Base-by-base conservation (phyloP, 768 basidiomycete species). In the Mycena venus region DNA sequence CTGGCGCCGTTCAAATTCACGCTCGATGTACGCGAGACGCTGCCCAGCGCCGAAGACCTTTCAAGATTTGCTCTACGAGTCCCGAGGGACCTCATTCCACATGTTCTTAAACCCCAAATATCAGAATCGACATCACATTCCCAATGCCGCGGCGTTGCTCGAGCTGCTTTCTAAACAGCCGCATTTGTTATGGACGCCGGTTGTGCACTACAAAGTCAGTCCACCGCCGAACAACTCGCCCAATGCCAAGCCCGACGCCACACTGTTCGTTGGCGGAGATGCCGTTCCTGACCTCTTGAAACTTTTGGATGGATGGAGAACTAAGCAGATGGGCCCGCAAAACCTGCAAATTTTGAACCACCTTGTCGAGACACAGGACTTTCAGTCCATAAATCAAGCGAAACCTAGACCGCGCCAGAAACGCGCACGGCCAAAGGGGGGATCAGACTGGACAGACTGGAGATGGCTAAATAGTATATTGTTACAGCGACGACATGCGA, bases 401-500 rank as follows among this genome's bases (percentile, higher is more conserved):
- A 42, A n/a, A 47, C 4, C n/a, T 19, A 5, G 4, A 47, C n/a
- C n/a, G n/a, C n/a, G n/a, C n/a, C n/a, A n/a, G n/a, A n/a, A n/a
- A n/a, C n/a, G n/a, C n/a, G n/a, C n/a, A n/a, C n/a, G n/a, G n/a
- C n/a, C n/a, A n/a, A n/a, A n/a, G n/a, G n/a, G n/a, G n/a, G n/a
- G n/a, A n/a, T n/a, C n/a, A n/a, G n/a, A n/a, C n/a, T n/a, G 44
- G 49, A 27, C 8, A 3, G 25, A 51, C n/a, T n/a, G n/a, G 49
- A 25, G 25, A 51, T 25, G 23, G 25, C 10, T 51, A 12, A 51
- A 25, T 25, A 51, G 8, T n/a, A 56, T 74, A 63, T 10, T 74
- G 49, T 65, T 65, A 72, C 63, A 72, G 38, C 25, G 60, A 59
- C 25, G 60, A 59, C 53, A 47, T 25, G n/a, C 36, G 21, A 12